Conservation (phyloP, 2,329 filamentous ascomycete species). For the Lomentospora prolificans region DNA sequence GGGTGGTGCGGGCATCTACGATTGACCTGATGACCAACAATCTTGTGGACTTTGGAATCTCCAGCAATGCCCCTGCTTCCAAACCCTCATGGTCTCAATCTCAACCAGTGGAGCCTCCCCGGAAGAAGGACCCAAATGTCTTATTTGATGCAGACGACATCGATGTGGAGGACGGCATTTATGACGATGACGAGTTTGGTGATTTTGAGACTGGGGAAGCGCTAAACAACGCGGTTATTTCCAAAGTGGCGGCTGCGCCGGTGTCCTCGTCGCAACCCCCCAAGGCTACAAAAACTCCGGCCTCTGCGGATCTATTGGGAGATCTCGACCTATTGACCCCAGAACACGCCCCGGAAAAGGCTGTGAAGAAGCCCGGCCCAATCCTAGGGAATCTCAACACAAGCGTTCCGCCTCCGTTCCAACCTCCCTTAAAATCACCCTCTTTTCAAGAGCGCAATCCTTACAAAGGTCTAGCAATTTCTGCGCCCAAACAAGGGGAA, state of each 20-base stretch:
- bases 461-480: constrained; percentile 37
- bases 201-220: constrained; percentile 40
- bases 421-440: constrained; percentile 39
- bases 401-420: constrained; percentile 24
- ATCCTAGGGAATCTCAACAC: constrained; percentile 24
- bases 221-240: neutral
- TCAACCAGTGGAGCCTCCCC: neutral
- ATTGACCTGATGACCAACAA: constrained; percentile 45
- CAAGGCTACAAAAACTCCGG: constrained; percentile 11
- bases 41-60: constrained; percentile 28
- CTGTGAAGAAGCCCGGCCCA: constrained; percentile 18
- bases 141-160: constrained; percentile 56
- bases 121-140: constrained; percentile 37
- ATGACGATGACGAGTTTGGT: constrained; percentile 35
- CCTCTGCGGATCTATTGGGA: constrained; percentile 31
- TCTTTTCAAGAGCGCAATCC: constrained; percentile 45
- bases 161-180: constrained; percentile 21
- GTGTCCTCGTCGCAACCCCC: constrained; percentile 10
- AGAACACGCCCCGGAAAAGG: neutral
- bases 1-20: constrained; percentile 35
- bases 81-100: constrained; percentile 8
- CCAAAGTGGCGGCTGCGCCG: constrained; percentile 15
- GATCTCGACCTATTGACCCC: constrained; percentile 20
- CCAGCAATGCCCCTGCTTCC: neutral
- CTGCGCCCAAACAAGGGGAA: constrained; percentile 27